A percentile compares a stretch with the other conserved stretches of the same genome.
Evolutionary conservation across 495 filamentous ascomycete species (phyloP).

Genomic region (Filosporella fistucella): DNA sequence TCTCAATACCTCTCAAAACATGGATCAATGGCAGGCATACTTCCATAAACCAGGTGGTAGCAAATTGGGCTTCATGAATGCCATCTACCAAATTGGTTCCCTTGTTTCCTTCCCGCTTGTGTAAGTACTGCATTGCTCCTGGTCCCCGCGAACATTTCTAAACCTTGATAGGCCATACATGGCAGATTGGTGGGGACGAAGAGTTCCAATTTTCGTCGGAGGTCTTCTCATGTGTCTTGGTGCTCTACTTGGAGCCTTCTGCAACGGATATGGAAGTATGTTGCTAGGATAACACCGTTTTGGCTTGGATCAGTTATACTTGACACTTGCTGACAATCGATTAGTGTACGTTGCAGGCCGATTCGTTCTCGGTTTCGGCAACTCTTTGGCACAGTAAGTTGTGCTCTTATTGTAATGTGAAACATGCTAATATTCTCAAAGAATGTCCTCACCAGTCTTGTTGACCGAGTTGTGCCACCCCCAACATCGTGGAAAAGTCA

Average conservation of each 20-base stretch:
- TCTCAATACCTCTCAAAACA: constrained; percentile 50
- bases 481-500: constrained; percentile 28
- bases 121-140: constrained; percentile 30
- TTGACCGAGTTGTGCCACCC: constrained; percentile 32
- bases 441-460: constrained; percentile 28
- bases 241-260: constrained; percentile 40
- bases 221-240: constrained; percentile 45
- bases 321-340: not conserved
- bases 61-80: constrained; percentile 57
- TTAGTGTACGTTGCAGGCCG: constrained; percentile 31
- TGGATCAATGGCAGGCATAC: constrained; percentile 43
- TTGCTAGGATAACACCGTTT: not conserved
- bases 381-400: constrained; percentile 25
- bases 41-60: constrained; percentile 47
- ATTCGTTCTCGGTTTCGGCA: constrained; percentile 23
- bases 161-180: constrained; percentile 43
- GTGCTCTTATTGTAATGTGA: too few relatives aligned
- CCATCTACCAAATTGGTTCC: constrained; percentile 65
- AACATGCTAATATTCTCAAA: too few relatives aligned
- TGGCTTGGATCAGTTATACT: too few relatives aligned
- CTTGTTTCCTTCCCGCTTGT: constrained; percentile 61
- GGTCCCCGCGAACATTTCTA: constrained; percentile 21
- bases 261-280: constrained; percentile 29
- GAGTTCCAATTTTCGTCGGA: constrained; percentile 45
- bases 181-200: constrained; percentile 37